Conservation (phyloP, 2,329 filamentous ascomycete species). For the Colletotrichum magnum region DNA sequence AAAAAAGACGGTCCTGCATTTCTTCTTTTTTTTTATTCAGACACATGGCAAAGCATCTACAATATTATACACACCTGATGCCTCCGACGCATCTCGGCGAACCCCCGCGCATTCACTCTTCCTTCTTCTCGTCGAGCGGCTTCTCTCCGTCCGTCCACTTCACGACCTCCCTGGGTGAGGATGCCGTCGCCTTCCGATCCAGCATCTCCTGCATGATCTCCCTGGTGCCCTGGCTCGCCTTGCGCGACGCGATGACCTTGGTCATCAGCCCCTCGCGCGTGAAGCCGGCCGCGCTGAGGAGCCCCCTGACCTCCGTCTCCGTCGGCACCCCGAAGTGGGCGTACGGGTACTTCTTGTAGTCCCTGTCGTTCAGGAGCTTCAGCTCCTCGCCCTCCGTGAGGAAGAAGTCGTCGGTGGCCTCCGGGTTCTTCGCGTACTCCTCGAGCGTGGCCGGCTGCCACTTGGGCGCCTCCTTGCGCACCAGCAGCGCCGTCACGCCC, state of each 20-base stretch:
- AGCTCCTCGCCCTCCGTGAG: conserved; percentile 62
- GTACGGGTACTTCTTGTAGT: conserved; percentile 83
- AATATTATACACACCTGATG: conserved; percentile 38
- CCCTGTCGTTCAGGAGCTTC: conserved; percentile 70
- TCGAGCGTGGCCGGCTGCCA: conserved; percentile 84
- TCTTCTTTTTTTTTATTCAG: conserved; percentile 28
- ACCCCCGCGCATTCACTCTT: not conserved
- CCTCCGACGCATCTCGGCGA: conserved; percentile 13
- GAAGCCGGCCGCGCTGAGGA: conserved; percentile 57
- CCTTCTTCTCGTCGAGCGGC: not conserved
- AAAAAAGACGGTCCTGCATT: conserved; percentile 10
- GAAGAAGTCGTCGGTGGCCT: conserved; percentile 80
- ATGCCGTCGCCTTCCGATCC: conserved; percentile 68
- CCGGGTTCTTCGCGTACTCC: conserved; percentile 70
- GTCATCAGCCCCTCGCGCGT: conserved; percentile 72
- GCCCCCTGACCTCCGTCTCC: conserved; percentile 71
- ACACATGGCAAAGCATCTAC: conserved; percentile 38
- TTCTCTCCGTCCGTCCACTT: conserved; percentile 50
- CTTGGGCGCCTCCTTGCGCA: conserved; percentile 77
- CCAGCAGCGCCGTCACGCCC: conserved; percentile 86
- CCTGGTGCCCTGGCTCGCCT: conserved; percentile 77
- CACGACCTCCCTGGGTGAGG: conserved; percentile 54
- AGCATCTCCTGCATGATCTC: conserved; percentile 80
- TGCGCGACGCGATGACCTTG: conserved; percentile 71
- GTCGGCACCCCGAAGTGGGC: conserved; percentile 78